Conservation (phyloP, 306 rosid genomes). For the Parietaria judaica region DNA sequence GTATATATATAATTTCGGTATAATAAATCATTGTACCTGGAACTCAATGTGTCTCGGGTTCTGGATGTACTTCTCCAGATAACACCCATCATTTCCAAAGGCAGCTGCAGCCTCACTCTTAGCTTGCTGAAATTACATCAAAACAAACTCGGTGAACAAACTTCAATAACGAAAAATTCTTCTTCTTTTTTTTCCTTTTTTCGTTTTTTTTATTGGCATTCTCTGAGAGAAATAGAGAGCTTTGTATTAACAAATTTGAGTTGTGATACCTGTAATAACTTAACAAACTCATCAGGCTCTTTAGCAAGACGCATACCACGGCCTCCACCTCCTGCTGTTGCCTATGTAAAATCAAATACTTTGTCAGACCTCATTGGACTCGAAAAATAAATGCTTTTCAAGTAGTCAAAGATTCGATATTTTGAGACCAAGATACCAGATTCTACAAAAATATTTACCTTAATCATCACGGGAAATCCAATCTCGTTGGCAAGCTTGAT, state of each 20-base stretch:
- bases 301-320: constrained; percentile 99
- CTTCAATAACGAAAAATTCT: too few relatives aligned
- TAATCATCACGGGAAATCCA: constrained; percentile 97
- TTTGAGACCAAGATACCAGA: not conserved
- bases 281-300: constrained; percentile 93
- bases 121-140: constrained; percentile 69
- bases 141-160: constrained; percentile 15
- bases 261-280: constrained; percentile 74
- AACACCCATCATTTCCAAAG: constrained; percentile 97
- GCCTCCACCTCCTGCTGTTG: constrained; percentile 99
- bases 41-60: constrained; percentile 98
- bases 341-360: constrained; percentile 40
- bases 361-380: constrained; percentile 28
- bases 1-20: too few relatives aligned
- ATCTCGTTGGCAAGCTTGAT: constrained; percentile 76
- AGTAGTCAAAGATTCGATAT: not conserved
- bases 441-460: constrained; percentile 39
- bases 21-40: constrained; percentile 40
- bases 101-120: constrained; percentile 99
- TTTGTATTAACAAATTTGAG: too few relatives aligned
- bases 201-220: too few relatives aligned
- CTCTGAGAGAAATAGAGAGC: too few relatives aligned
- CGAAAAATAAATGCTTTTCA: not conserved
- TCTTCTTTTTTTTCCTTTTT: too few relatives aligned
- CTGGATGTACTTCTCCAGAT: constrained; percentile 90